Evolutionary conservation across 257 asterid species (phyloP).

Genomic region (Capsicum chinense): DNA sequence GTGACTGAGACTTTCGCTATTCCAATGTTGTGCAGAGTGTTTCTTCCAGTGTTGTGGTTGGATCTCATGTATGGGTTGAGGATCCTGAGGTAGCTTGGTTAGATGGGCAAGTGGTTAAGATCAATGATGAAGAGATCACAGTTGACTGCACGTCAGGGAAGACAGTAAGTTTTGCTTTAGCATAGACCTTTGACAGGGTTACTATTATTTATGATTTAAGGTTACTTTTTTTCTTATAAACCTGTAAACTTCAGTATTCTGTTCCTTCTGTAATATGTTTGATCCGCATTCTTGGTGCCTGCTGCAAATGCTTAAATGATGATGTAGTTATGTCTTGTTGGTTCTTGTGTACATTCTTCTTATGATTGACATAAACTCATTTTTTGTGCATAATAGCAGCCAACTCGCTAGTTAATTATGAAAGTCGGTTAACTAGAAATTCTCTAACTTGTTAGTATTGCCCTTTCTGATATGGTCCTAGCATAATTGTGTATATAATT

Average conservation of each 20-base stretch:
- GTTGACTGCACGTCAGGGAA: conserved; percentile 69
- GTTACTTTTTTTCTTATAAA: neutral
- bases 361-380: neutral
- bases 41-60: conserved; percentile 65
- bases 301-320: neutral
- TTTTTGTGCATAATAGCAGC: neutral
- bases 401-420: neutral
- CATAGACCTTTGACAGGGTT: neutral
- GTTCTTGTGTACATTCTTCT: neutral
- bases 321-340: neutral
- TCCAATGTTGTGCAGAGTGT: conserved; percentile 57
- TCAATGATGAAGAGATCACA: conserved; percentile 67
- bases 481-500: neutral
- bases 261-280: neutral
- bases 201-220: neutral
- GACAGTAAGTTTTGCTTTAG: conserved; percentile 55
- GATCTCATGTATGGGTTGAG: conserved; percentile 95
- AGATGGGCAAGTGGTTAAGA: conserved; percentile 76
- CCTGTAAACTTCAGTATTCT: neutral
- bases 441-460: no score
- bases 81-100: conserved; percentile 90
- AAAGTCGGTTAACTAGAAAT: no score
- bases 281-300: neutral
- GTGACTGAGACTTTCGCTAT: conserved; percentile 25
- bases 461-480: neutral